A percentile compares a stretch with the other conserved stretches of the same genome.
phyloP scores from a whole-genome alignment of 148 eudicot species.

The Simmondsia chinensis region DNA sequence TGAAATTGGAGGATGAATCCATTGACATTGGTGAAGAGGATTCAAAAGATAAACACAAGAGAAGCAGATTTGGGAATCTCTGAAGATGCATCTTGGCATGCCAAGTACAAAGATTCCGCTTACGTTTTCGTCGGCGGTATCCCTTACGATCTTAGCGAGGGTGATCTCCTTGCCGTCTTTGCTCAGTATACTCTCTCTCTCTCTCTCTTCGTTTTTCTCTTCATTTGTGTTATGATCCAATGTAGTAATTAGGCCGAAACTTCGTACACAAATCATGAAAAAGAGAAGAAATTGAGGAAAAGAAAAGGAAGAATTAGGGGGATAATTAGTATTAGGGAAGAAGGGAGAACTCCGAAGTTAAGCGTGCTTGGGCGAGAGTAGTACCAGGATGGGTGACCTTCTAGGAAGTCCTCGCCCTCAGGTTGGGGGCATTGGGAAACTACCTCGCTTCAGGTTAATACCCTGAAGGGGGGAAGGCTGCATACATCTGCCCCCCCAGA shows the following conservation, averaged over 20 bases:
- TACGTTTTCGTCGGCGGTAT: constrained; percentile 83
- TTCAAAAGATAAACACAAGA: constrained; percentile 63
- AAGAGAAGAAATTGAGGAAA: too few species aligned
- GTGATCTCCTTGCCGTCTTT: constrained; percentile 86
- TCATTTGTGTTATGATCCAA: not conserved
- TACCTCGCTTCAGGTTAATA: too few species aligned
- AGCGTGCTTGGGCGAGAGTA: too few species aligned
- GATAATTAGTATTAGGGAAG: too few species aligned
- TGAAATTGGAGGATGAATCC: too few species aligned
- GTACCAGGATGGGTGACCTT: too few species aligned
- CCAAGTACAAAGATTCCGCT: constrained; percentile 78
- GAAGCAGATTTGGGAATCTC: constrained; percentile 83
- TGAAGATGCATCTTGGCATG: constrained; percentile 92
- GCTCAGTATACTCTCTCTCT: constrained; percentile 39
- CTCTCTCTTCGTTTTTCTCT: not conserved
- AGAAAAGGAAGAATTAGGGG: too few species aligned
- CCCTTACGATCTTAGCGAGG: constrained; percentile 90
- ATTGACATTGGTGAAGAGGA: constrained; percentile 74
- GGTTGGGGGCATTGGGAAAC: too few species aligned
- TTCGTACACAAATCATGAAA: not conserved
- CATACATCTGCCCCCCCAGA: too few species aligned
- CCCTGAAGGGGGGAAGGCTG: too few species aligned
- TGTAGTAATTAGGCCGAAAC: not conserved
- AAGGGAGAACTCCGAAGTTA: too few species aligned
- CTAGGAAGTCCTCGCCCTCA: too few species aligned